These are phyloP conservation scores for Pittosporum tobira DNA, from an alignment of 129 eudicot species.

Conservation along the genomic window DNA sequence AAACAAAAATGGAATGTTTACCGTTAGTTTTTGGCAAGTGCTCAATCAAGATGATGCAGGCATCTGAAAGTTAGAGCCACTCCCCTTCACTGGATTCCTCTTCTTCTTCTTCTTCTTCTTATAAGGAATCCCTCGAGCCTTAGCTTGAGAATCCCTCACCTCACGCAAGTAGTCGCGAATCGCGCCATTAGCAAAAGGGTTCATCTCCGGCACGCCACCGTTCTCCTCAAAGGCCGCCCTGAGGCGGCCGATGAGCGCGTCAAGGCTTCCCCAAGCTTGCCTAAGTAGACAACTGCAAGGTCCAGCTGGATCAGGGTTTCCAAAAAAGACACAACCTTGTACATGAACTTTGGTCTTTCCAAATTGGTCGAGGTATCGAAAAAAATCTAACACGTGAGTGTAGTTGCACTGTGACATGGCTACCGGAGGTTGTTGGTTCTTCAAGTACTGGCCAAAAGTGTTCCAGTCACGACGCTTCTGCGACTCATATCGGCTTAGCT, in stretches of 20 bases:
- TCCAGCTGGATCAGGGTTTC: constrained; percentile 31
- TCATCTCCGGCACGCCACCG: constrained; percentile 31
- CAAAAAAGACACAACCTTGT: constrained; percentile 26
- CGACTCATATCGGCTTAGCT: constrained; percentile 31
- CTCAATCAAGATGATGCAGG: too few relatives aligned
- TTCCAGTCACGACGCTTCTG: constrained; percentile 41
- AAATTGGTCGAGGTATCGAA: constrained; percentile 31
- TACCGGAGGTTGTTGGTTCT: constrained; percentile 28
- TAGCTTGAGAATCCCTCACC: constrained; percentile 35
- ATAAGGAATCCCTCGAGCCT: constrained; percentile 35
- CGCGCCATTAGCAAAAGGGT: constrained; percentile 33
- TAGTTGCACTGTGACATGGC: constrained; percentile 22
- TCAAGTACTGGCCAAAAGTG: constrained; percentile 32
- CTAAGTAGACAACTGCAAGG: constrained; percentile 32
- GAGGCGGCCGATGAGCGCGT: constrained; percentile 37
- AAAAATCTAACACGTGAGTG: constrained; percentile 27
- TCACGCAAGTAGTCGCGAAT: constrained; percentile 26
- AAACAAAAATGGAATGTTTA: too few relatives aligned
- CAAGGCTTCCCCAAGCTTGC: constrained; percentile 41
- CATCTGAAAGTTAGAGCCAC: too few relatives aligned
- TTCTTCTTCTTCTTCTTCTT: constrained; percentile 36
- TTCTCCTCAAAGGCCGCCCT: constrained; percentile 38
- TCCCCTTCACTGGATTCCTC: not conserved
- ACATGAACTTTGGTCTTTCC: constrained; percentile 33
- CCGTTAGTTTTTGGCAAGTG: too few relatives aligned